Conservation (phyloP, 768 basidiomycete species). For the Termitomyces sp. region DNA sequence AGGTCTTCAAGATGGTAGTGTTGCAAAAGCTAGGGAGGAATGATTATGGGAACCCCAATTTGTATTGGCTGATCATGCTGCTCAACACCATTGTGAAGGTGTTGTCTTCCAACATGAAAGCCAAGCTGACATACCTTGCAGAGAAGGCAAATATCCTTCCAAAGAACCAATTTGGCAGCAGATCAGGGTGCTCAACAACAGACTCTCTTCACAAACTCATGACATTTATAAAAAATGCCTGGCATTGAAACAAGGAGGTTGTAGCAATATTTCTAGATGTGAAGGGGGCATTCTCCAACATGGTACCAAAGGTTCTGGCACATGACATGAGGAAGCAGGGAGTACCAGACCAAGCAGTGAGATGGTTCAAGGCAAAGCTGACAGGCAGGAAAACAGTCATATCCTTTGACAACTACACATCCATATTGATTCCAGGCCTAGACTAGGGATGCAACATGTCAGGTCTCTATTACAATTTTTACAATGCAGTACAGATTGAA, state of each 20-base stretch:
- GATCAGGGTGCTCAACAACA: constrained; percentile 24
- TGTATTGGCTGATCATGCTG: too few species aligned
- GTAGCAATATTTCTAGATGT: constrained; percentile 15
- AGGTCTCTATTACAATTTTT: neutral
- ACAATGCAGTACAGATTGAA: neutral
- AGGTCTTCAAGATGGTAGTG: too few species aligned
- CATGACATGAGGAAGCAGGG: constrained; percentile 24
- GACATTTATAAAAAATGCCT: constrained; percentile 30
- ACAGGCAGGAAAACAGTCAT: neutral
- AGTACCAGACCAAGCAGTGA: constrained; percentile 19
- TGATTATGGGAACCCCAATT: too few species aligned
- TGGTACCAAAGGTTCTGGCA: constrained; percentile 16
- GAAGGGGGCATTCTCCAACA: constrained; percentile 34
- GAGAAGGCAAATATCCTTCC: too few species aligned
- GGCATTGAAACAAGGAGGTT: constrained; percentile 26
- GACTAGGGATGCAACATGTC: constrained; percentile 1
- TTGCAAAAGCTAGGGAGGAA: too few species aligned
- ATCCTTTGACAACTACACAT: neutral
- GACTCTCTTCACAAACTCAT: constrained; percentile 29
- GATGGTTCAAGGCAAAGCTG: constrained; percentile 11
- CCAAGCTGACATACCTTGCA: too few species aligned
- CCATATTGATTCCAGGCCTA: constrained; percentile 1
- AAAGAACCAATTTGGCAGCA: constrained; percentile 1
- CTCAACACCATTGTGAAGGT: too few species aligned
- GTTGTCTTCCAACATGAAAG: too few species aligned